A percentile compares a stretch with the other conserved stretches of the same genome.
Evolutionary conservation across 768 basidiomycete species (phyloP).

Genomic region (Tylopilus sp.): DNA sequence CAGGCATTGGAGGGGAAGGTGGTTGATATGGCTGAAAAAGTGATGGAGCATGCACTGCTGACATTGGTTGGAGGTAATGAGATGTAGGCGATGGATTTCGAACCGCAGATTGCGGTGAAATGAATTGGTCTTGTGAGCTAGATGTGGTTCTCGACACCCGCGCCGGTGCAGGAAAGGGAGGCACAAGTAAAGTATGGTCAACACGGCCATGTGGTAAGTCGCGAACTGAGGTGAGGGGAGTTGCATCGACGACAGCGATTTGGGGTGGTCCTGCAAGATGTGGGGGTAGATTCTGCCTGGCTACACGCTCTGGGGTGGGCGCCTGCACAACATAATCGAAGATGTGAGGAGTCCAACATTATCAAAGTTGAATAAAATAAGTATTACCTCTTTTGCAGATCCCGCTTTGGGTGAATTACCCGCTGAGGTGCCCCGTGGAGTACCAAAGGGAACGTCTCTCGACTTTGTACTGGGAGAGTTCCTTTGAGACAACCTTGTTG

Average conservation of each 20-base stretch:
- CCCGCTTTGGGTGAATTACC: conserved; percentile 22
- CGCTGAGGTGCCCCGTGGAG: conserved; percentile 21
- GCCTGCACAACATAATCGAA: conserved; percentile 9
- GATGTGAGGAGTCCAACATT: conserved; percentile 7
- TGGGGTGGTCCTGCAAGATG: conserved; percentile 23
- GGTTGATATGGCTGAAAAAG: conserved; percentile 25
- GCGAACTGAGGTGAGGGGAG: conserved; percentile 16
- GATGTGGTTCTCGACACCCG: conserved; percentile 24
- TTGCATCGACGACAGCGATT: conserved; percentile 31
- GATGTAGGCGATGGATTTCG: conserved; percentile 6
- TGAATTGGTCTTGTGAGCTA: conserved; percentile 19
- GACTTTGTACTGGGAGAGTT: conserved; percentile 18
- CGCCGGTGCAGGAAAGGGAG: conserved; percentile 27
- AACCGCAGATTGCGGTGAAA: conserved; percentile 11
- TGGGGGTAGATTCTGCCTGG: conserved; percentile 8
- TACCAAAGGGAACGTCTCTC: conserved; percentile 17
- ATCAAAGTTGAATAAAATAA: background rate
- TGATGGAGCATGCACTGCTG: conserved; percentile 15
- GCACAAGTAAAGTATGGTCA: conserved; percentile 24
- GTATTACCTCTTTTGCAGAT: conserved; percentile 26
- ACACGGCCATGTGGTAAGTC: conserved; percentile 25
- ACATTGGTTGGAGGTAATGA: conserved; percentile 16
- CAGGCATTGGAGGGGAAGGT: conserved; percentile 16
- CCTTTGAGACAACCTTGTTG: conserved; percentile 23
- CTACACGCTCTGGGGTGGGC: conserved; percentile 19